phyloP scores from a whole-genome alignment of 2,329 filamentous ascomycete genomes.

The Beauveria sp. region DNA sequence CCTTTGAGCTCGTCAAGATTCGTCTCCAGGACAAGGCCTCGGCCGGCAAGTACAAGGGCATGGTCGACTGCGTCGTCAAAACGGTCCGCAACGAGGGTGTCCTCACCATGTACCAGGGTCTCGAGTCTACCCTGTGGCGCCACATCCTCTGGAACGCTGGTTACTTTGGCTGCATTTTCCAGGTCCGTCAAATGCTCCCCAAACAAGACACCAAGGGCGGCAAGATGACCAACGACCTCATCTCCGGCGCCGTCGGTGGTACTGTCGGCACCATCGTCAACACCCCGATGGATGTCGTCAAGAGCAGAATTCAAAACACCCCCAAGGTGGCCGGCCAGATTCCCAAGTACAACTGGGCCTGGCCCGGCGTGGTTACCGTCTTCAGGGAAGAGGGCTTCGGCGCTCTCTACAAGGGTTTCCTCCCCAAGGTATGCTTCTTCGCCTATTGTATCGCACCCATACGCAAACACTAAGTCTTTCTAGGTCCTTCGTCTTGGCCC shows the following conservation, averaged over 20 bases:
- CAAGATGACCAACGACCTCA: slow-evolving; percentile 79
- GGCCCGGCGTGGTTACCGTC: slow-evolving; percentile 76
- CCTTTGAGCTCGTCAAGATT: slow-evolving; percentile 98
- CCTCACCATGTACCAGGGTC: slow-evolving; percentile 88
- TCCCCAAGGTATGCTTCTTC: slow-evolving; percentile 78
- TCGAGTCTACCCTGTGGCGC: slow-evolving; percentile 95
- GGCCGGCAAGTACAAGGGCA: slow-evolving; percentile 77
- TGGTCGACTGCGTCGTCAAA: slow-evolving; percentile 72
- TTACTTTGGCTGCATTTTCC: slow-evolving; percentile 98
- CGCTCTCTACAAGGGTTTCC: slow-evolving; percentile 95
- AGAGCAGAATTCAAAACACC: slow-evolving; percentile 95
- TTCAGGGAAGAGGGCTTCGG: slow-evolving; percentile 87
- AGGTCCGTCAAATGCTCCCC: slow-evolving; percentile 80
- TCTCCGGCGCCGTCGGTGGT: slow-evolving; percentile 81
- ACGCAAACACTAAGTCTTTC: neutral
- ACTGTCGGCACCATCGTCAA: slow-evolving; percentile 86
- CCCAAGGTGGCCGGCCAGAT: slow-evolving; percentile 70
- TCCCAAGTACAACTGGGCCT: slow-evolving; percentile 99
- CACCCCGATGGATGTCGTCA: slow-evolving; percentile 95
- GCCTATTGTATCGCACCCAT: no score
- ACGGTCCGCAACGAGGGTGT: slow-evolving; percentile 77
- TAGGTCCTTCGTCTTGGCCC: slow-evolving; percentile 44
- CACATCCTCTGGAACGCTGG: slow-evolving; percentile 86
- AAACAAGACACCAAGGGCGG: slow-evolving; percentile 69
- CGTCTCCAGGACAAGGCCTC: slow-evolving; percentile 92